These are phyloP conservation scores for Hippophae rhamnoides DNA, from an alignment of 306 rosid species.

Conservation along the genomic window DNA sequence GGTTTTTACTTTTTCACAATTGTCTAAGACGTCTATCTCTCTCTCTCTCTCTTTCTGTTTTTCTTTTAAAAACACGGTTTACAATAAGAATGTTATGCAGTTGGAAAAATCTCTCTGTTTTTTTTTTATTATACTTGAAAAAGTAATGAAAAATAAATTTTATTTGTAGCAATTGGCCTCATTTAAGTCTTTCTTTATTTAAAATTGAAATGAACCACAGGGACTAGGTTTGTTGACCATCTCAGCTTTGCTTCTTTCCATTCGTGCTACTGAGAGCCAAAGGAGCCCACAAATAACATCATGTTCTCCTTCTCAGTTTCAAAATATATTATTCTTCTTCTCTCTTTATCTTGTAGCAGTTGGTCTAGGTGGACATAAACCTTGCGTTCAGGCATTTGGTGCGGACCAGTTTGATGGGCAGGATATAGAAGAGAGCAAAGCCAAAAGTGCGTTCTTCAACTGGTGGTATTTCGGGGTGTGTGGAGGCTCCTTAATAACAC, in stretches of 20 bases:
- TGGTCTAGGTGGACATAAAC: slow-evolving; percentile 72
- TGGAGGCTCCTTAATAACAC: slow-evolving; percentile 27
- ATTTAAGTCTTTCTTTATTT: not conserved
- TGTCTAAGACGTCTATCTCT: too few species aligned
- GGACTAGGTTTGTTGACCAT: slow-evolving; percentile 57
- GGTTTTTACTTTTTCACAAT: too few species aligned
- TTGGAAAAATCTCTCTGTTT: too few species aligned
- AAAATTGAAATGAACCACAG: slow-evolving; percentile 18
- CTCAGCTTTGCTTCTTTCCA: slow-evolving; percentile 39
- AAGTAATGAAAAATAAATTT: too few species aligned
- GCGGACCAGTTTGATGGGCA: slow-evolving; percentile 65
- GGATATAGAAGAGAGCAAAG: slow-evolving; percentile 48
- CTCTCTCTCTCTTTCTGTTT: too few species aligned
- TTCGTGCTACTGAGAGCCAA: slow-evolving; percentile 21
- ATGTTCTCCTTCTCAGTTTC: slow-evolving; percentile 23
- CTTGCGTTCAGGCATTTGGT: slow-evolving; percentile 76
- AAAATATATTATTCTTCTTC: slow-evolving; percentile 45
- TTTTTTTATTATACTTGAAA: too few species aligned
- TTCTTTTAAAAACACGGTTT: too few species aligned
- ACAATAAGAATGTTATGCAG: too few species aligned
- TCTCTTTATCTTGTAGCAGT: slow-evolving; percentile 54
- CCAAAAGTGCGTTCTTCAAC: slow-evolving; percentile 72
- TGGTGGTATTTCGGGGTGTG: slow-evolving; percentile 67
- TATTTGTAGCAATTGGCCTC: too few species aligned
- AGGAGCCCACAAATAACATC: not conserved